phyloP scores from a whole-genome alignment of 192 early-diverging fungal species.

The Umbelopsis sp. region DNA sequence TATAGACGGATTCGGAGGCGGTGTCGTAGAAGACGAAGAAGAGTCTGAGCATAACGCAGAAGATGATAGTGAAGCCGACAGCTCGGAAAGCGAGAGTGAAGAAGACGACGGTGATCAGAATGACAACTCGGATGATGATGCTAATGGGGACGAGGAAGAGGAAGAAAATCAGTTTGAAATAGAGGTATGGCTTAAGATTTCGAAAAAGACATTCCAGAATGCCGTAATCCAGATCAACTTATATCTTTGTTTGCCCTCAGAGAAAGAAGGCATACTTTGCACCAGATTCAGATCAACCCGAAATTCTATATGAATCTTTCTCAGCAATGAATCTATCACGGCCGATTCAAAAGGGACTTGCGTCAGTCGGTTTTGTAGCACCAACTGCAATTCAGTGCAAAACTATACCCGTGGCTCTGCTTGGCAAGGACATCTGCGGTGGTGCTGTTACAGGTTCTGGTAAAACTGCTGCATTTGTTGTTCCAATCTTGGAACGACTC shows the following conservation, averaged over 20 bases:
- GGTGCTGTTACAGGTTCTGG: slow-evolving; percentile 98
- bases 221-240: neutral
- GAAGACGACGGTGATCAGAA: slow-evolving; percentile 28
- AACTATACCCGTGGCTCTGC: slow-evolving; percentile 91
- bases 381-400: slow-evolving; percentile 93
- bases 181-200: neutral
- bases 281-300: slow-evolving; percentile 43
- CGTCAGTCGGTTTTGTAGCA: slow-evolving; percentile 86
- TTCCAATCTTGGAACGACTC: slow-evolving; percentile 94
- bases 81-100: slow-evolving; percentile 31
- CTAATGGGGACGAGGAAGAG: neutral
- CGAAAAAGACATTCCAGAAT: too few species aligned
- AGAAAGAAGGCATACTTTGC: slow-evolving; percentile 68
- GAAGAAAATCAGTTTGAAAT: neutral
- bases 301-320: slow-evolving; percentile 76
- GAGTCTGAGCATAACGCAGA: slow-evolving; percentile 42
- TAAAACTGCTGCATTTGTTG: slow-evolving; percentile 96
- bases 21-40: slow-evolving; percentile 22
- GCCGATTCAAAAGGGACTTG: slow-evolving; percentile 90
- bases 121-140: slow-evolving; percentile 24
- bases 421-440: slow-evolving; percentile 98
- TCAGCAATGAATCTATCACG: slow-evolving; percentile 91
- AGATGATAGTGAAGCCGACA: slow-evolving; percentile 29
- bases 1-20: slow-evolving; percentile 33
- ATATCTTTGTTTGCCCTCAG: slow-evolving; percentile 29